Base-by-base conservation (phyloP, 2,329 filamentous ascomycete species). In the Aspergillus puulaauensis region DNA sequence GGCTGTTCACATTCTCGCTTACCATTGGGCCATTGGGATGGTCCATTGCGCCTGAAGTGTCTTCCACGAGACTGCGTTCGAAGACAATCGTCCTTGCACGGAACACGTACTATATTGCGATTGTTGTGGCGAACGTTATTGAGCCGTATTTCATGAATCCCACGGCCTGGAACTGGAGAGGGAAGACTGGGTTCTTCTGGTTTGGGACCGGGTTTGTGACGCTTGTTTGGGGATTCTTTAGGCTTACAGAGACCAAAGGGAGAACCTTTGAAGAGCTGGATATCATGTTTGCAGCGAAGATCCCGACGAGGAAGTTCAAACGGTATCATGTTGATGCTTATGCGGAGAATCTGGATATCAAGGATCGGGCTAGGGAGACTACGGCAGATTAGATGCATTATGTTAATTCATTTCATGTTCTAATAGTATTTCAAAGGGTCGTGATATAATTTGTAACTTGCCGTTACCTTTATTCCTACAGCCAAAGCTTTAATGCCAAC, bases 1-100 rank as follows among this genome's bases (percentile, higher is more conserved):
- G 81, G 66, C 82, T 81, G 0, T 82, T 85, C 50, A 74, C 80
- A 2, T 86, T 85, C 66, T 81, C 81, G 62, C 76, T 81, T 54
- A 81, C 81, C 1, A 77, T 85, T 12, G 84, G 83, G 0, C 82
- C 83, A 0, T 77, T 83, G 7, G 79, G 79, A 4, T 85, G 83
- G 67, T 77, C 78, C 1, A 70, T 85, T 39, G 73, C 83, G 11
- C 78, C 82, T 0, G 83, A 85, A 62, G 75, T 81, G 4, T 82
- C 82, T 0, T 83, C 82, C 0, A 80, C 80, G 0, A 77, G 83
- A 8, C 77, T 85, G 31, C 80, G 82, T 54, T 75, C 79, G n/a
- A 81, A 84, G 72, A 83, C 82, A 1, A 80, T 84, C 12, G 81
- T 80, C 8, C 70, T 85, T 21, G 82, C 81, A 0, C 77, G 82